Evolutionary conservation across 495 filamentous ascomycete genomes (phyloP).

Genomic region (Penicillium daleae): DNA sequence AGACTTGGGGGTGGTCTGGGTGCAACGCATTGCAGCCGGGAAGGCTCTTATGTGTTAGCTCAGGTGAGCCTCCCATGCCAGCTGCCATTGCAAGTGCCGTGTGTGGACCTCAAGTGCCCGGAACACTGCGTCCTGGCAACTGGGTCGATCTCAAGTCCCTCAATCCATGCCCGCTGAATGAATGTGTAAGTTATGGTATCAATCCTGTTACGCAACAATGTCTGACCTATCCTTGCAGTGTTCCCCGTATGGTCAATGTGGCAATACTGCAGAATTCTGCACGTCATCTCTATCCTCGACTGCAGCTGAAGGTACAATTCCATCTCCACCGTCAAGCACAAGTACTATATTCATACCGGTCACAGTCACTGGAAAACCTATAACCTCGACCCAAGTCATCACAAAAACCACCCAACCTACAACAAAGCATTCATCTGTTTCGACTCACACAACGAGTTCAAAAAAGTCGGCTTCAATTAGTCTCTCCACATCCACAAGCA

Average conservation of each 20-base stretch:
- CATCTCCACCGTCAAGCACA: background rate
- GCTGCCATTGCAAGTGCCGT: constrained; percentile 23
- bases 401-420: no score
- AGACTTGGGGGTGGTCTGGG: constrained; percentile 18
- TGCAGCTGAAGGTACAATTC: background rate
- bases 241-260: constrained; percentile 8
- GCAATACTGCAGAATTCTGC: background rate
- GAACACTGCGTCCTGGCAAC: constrained; percentile 18
- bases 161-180: constrained; percentile 17
- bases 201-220: background rate
- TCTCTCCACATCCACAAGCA: background rate
- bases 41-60: constrained; percentile 21
- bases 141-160: constrained; percentile 19
- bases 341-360: background rate
- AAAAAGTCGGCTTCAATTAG: background rate
- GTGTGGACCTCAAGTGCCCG: constrained; percentile 28
- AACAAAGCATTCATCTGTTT: no score
- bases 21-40: constrained; percentile 13
- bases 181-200: constrained; percentile 16
- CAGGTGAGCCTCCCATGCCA: constrained; percentile 25
- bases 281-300: background rate
- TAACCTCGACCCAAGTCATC: background rate
- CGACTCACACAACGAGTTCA: background rate
- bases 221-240: background rate
- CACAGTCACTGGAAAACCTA: background rate